A percentile compares a stretch with the other conserved stretches of the same genome.
Evolutionary conservation across 179 eudicot genomes (phyloP).

Genomic region (Drosera spatulata): DNA sequence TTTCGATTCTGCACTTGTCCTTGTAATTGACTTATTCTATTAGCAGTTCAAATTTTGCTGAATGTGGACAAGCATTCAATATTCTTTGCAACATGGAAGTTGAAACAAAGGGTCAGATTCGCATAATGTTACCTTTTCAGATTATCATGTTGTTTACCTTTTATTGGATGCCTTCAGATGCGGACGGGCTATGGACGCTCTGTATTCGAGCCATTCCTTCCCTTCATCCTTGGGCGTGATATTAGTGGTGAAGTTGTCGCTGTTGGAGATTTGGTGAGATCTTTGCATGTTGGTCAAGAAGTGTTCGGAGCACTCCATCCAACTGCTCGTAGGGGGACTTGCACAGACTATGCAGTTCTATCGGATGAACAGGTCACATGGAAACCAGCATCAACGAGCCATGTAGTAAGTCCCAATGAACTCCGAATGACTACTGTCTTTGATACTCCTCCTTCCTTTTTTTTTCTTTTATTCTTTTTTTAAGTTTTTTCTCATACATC

Average conservation of each 20-base stretch:
- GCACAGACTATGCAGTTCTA: slow-evolving; percentile 86
- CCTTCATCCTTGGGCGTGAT: slow-evolving; percentile 95
- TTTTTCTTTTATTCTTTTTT: neutral
- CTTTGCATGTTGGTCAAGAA: slow-evolving; percentile 71
- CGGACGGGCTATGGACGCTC: slow-evolving; percentile 95
- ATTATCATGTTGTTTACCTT: slow-evolving; percentile 4
- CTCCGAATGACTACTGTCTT: neutral
- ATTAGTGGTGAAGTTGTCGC: slow-evolving; percentile 96
- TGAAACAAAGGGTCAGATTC: too few species aligned
- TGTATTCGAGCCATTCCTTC: slow-evolving; percentile 68
- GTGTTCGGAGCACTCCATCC: slow-evolving; percentile 98
- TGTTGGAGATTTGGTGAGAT: slow-evolving; percentile 59
- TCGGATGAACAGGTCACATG: slow-evolving; percentile 59
- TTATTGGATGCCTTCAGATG: slow-evolving; percentile 51
- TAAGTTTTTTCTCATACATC: neutral
- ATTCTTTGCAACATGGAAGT: too few species aligned
- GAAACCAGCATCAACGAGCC: slow-evolving; percentile 64
- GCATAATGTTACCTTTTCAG: too few species aligned
- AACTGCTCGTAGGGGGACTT: slow-evolving; percentile 96
- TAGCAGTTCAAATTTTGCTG: too few species aligned
- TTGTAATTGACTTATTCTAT: too few species aligned
- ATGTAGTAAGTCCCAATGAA: slow-evolving; percentile 53
- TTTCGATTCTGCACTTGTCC: too few species aligned
- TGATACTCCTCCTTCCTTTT: neutral
- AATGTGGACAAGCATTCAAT: too few species aligned